A percentile compares a stretch with the other conserved stretches of the same genome.
These are phyloP conservation scores for Bacidia rubella DNA, from an alignment of 495 filamentous ascomycete species.

Conservation along the genomic window DNA sequence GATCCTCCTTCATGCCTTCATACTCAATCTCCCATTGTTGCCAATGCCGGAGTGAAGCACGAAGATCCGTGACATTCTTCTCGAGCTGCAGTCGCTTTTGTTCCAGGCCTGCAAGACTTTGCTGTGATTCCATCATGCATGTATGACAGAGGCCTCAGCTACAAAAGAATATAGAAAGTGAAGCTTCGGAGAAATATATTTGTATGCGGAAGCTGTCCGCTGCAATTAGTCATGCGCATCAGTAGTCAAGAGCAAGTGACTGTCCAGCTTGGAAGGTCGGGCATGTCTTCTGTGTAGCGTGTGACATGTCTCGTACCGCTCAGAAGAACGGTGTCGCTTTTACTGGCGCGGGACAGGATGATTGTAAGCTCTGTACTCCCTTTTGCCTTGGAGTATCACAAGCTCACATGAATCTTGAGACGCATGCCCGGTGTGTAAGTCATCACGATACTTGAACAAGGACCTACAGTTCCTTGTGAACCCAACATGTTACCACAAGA, in stretches of 20 bases:
- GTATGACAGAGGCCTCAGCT: background rate
- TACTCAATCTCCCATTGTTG: conserved; percentile 84
- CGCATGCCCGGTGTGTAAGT: conserved; percentile 94
- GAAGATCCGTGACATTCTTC: conserved; percentile 58
- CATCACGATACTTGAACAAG: conserved; percentile 83
- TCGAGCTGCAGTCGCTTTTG: conserved; percentile 63
- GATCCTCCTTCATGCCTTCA: conserved; percentile 69
- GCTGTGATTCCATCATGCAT: background rate
- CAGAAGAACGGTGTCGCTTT: conserved; percentile 9
- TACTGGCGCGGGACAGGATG: conserved; percentile 33
- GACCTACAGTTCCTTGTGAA: conserved; percentile 92
- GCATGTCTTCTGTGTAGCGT: too few species aligned
- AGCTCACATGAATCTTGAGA: conserved; percentile 31
- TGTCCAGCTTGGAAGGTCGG: too few species aligned
- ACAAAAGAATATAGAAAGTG: background rate
- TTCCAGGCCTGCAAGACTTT: conserved; percentile 39
- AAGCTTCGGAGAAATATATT: background rate
- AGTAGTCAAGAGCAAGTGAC: too few species aligned
- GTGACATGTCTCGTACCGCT: conserved; percentile 13
- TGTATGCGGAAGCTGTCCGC: background rate
- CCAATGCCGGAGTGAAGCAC: conserved; percentile 71
- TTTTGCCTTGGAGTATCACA: background rate
- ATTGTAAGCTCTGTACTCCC: conserved; percentile 26
- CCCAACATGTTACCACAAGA: conserved; percentile 96
- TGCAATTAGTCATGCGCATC: background rate